A percentile compares a stretch with the other conserved stretches of the same genome.
phyloP scores from a whole-genome alignment of 768 basidiomycete species.

The Leccinellum albellum region DNA sequence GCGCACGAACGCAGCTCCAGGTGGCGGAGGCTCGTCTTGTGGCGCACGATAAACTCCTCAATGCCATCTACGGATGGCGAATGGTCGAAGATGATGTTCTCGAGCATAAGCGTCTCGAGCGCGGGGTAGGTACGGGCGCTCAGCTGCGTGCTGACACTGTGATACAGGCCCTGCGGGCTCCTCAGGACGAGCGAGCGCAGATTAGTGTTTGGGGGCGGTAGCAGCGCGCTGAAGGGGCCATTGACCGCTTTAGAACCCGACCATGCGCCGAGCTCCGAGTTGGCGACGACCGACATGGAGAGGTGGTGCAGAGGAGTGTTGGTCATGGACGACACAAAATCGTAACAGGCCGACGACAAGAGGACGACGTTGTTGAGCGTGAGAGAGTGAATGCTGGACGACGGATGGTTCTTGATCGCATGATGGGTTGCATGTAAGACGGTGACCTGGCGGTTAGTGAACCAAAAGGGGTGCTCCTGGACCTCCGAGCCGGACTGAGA shows the following conservation, averaged over 20 bases:
- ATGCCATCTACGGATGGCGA: constrained; percentile 18
- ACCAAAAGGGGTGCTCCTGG: constrained; percentile 30
- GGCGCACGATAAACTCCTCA: constrained; percentile 31
- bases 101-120: constrained; percentile 25
- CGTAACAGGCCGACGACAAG: constrained; percentile 24
- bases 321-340: constrained; percentile 24
- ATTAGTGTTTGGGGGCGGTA: constrained; percentile 18
- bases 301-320: constrained; percentile 29
- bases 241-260: constrained; percentile 31
- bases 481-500: constrained; percentile 21
- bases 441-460: constrained; percentile 26
- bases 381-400: constrained; percentile 20
- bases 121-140: constrained; percentile 21
- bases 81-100: constrained; percentile 30
- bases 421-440: constrained; percentile 24
- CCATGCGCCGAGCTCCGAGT: constrained; percentile 28
- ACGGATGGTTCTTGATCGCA: constrained; percentile 14
- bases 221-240: constrained; percentile 22
- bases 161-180: constrained; percentile 29
- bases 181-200: constrained; percentile 23
- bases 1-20: constrained; percentile 26
- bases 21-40: constrained; percentile 23
- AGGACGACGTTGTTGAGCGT: constrained; percentile 25
- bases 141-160: constrained; percentile 25
- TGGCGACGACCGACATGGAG: constrained; percentile 30